A percentile compares a stretch with the other conserved stretches of the same genome.
These are phyloP conservation scores for Apiospora aurea DNA, from an alignment of 2,329 filamentous ascomycete species.

Conservation along the genomic window DNA sequence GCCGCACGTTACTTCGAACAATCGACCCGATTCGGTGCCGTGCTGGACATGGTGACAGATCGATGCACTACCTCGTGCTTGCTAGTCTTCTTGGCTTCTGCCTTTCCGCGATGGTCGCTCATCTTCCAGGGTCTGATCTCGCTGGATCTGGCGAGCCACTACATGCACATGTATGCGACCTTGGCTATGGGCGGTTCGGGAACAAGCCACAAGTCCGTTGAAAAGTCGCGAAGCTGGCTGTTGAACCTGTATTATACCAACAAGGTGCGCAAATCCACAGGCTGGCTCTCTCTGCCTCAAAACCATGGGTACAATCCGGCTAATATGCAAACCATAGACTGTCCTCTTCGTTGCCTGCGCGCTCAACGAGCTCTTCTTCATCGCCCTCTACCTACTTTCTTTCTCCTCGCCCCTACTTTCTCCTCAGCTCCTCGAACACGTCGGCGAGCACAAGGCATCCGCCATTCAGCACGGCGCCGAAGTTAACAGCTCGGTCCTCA, in stretches of 20 bases:
- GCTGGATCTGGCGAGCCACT: conserved; percentile 93
- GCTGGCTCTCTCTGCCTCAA: background rate
- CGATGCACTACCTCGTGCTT: conserved; percentile 95
- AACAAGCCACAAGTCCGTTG: conserved; percentile 91
- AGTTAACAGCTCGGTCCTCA: conserved; percentile 72
- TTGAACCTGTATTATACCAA: conserved; percentile 97
- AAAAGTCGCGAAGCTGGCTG: conserved; percentile 85
- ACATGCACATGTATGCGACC: conserved; percentile 99
- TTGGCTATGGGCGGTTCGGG: conserved; percentile 83
- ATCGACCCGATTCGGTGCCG: conserved; percentile 93
- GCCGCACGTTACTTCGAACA: conserved; percentile 91
- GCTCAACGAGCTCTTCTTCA: conserved; percentile 97
- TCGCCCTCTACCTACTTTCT: conserved; percentile 94
- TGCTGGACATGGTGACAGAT: conserved; percentile 99
- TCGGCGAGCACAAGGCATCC: conserved; percentile 59
- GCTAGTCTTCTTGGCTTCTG: conserved; percentile 91
- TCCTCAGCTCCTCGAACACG: conserved; percentile 76
- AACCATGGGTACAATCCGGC: conserved; percentile 29
- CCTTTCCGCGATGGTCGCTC: conserved; percentile 93
- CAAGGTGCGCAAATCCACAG: conserved; percentile 69
- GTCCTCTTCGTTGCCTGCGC: conserved; percentile 92
- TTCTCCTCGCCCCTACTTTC: conserved; percentile 92
- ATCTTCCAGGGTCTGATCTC: conserved; percentile 93
- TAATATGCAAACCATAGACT: conserved; percentile 63
- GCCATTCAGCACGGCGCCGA: conserved; percentile 71